Conservation (phyloP, 176 grass and related monocot genomes). For the Oryza longistaminata region DNA sequence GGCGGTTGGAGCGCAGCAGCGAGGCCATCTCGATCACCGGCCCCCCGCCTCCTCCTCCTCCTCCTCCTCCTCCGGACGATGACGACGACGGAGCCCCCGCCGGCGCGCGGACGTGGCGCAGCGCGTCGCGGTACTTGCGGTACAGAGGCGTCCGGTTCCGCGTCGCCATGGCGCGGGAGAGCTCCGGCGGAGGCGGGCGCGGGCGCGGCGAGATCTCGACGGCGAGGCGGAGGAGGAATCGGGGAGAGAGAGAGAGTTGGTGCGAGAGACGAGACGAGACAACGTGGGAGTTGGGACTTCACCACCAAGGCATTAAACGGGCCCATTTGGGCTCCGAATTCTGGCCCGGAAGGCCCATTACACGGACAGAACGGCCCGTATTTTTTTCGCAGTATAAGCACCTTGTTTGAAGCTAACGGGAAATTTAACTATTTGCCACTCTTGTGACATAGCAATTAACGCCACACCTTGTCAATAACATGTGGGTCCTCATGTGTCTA, state of each 20-base stretch:
- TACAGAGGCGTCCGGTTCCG: conserved; percentile 86
- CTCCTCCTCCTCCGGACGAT: neutral
- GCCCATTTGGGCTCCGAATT: neutral
- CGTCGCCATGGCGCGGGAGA: conserved; percentile 64
- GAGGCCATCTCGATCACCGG: conserved; percentile 88
- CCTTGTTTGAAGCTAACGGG: too few relatives aligned
- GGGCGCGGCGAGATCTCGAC: conserved; percentile 36
- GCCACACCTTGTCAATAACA: too few relatives aligned
- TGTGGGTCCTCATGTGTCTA: too few relatives aligned
- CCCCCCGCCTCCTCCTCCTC: conserved; percentile 34
- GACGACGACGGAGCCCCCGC: conserved; percentile 40
- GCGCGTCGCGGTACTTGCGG: conserved; percentile 90
- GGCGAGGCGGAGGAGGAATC: conserved; percentile 8
- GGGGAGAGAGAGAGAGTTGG: conserved; percentile 27
- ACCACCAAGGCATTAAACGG: conserved; percentile 21
- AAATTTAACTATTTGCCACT: too few relatives aligned
- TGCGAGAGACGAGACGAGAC: conserved; percentile 15
- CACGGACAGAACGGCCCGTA: too few relatives aligned
- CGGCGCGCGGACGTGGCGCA: conserved; percentile 74
- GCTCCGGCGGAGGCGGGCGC: neutral
- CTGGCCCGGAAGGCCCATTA: neutral
- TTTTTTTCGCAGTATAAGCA: too few relatives aligned
- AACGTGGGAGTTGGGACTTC: conserved; percentile 26
- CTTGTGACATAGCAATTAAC: too few relatives aligned
- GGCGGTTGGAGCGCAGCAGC: conserved; percentile 64